Evolutionary conservation across 805 yeast genomes (phyloP).

Genomic region (Yarrowia yakushimensis): DNA sequence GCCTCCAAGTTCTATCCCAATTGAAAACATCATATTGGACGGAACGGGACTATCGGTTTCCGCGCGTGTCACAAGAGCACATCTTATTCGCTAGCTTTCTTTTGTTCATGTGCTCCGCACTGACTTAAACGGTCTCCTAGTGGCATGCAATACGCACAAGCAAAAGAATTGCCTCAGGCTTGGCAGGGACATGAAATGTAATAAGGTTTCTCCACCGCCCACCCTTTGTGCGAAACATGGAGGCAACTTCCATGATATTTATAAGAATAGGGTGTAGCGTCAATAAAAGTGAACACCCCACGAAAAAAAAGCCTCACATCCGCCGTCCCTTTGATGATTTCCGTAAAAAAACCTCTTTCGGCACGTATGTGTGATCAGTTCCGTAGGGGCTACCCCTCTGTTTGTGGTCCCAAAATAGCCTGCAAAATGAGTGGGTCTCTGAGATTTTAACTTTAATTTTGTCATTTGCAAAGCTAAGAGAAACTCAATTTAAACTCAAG

Average conservation of each 20-base stretch:
- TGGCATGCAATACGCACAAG: background rate
- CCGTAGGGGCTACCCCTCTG: background rate
- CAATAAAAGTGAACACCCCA: background rate
- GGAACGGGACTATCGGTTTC: background rate
- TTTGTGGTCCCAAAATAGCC: background rate
- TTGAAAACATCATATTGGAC: too few relatives aligned
- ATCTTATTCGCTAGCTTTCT: background rate
- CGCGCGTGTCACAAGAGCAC: background rate
- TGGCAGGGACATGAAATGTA: slow-evolving; percentile 16
- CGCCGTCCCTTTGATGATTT: background rate
- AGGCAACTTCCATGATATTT: background rate
- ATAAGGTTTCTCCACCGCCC: slow-evolving; percentile 25
- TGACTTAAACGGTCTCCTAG: background rate
- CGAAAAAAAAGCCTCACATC: too few relatives aligned
- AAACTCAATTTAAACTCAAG: slow-evolving; percentile 12
- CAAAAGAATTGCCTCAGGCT: slow-evolving; percentile 20
- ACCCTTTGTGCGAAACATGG: background rate
- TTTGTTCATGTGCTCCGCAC: background rate
- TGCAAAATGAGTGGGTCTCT: slow-evolving; percentile 6
- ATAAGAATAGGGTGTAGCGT: background rate
- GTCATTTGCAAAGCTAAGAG: background rate
- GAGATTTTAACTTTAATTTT: background rate
- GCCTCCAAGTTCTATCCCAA: too few relatives aligned
- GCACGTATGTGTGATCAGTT: background rate
- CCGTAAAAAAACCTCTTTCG: background rate